Percentiles rank a stretch among this genome's conserved stretches.
phyloP scores from a whole-genome alignment of 2,329 filamentous ascomycete genomes.

The Aspergillus hortae region DNA sequence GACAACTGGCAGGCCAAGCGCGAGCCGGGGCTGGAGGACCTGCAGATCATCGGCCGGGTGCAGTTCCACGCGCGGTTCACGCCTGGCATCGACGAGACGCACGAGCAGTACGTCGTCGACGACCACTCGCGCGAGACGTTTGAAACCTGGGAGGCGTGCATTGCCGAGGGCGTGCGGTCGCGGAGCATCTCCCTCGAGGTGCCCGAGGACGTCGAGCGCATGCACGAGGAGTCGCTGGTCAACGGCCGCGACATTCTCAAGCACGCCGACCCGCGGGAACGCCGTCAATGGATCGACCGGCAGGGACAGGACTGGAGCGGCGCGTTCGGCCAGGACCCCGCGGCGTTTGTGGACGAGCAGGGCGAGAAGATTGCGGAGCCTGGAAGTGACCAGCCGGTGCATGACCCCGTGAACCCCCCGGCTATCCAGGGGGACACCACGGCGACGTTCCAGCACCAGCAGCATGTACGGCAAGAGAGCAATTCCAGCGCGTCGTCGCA shows the following conservation, averaged over 20 bases:
- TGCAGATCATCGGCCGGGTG: conserved; percentile 77
- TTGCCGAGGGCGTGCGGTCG: conserved; percentile 76
- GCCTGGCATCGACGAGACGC: conserved; percentile 81
- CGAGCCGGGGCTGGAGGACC: conserved; percentile 68
- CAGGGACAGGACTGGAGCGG: conserved; percentile 83
- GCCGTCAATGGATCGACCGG: conserved; percentile 72
- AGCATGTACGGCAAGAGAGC: conserved; percentile 16
- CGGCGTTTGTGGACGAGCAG: conserved; percentile 52
- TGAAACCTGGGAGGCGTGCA: conserved; percentile 90
- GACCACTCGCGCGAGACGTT: conserved; percentile 90
- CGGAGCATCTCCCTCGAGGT: conserved; percentile 70
- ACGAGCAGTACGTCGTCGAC: conserved; percentile 76
- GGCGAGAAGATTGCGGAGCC: conserved; percentile 56
- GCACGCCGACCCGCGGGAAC: conserved; percentile 62
- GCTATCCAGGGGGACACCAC: conserved; percentile 27
- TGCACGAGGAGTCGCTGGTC: conserved; percentile 78
- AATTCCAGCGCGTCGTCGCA: neutral
- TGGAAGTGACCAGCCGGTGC: conserved; percentile 49
- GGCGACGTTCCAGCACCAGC: conserved; percentile 10
- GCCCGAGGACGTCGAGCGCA: conserved; percentile 65
- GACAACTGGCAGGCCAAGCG: conserved; percentile 61
- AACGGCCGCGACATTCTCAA: conserved; percentile 78
- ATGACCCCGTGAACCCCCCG: conserved; percentile 50
- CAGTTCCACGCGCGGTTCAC: conserved; percentile 81
- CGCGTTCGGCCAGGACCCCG: conserved; percentile 77